Base-by-base conservation (phyloP, 768 basidiomycete species). In the Suillus ampliporus region DNA sequence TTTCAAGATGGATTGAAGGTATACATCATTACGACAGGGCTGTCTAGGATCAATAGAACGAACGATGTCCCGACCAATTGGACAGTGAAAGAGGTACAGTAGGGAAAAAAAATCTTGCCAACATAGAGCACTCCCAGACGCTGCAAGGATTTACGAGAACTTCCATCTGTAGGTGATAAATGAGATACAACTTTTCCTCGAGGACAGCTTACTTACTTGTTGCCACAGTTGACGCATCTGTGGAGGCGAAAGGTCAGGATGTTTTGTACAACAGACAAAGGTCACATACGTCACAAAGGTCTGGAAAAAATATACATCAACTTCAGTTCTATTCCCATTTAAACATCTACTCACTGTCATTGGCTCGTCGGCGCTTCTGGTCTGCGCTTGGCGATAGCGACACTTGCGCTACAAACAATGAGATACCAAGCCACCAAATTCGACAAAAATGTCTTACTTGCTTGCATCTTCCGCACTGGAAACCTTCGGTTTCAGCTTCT, bases 391-490 rank as follows among this genome's bases (percentile, higher is more conserved):
- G 67, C 94, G 90, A 70, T 97, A 98, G 50, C 90, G 86, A 69
- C 94, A 93, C 79, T 95, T 94, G 69, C 91, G 80, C 89, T 91
- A 64, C 21, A 44, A 44, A 60, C 57, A 43, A 7, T 68, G 15
- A 67, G 43, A 48, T 14, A 19, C 19, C 31, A 46, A 5, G 31
- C n/a, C 14, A n/a, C 5, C 31, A 2, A 15, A 2, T 5, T 62
- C 23, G 23, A 43, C 4, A 48, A 40, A 64, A n/a, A 9, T 37
- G 46, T 60, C 83, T 48, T 57, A 85, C 88, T 85, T 96, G 91
- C 70, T 95, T 96, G 87, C 97, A 99, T 68, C 92, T 85, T 11
- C 88, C 84, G 72, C 97, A 99, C 74, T 98, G 94, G 91, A 99
- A 99, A 3, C 94, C 96, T 66, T 95, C 94, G 1, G 97, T 99